These are phyloP conservation scores for Hermanozyma aechmeae DNA, from an alignment of 805 yeast genomes.

Conservation along the genomic window DNA sequence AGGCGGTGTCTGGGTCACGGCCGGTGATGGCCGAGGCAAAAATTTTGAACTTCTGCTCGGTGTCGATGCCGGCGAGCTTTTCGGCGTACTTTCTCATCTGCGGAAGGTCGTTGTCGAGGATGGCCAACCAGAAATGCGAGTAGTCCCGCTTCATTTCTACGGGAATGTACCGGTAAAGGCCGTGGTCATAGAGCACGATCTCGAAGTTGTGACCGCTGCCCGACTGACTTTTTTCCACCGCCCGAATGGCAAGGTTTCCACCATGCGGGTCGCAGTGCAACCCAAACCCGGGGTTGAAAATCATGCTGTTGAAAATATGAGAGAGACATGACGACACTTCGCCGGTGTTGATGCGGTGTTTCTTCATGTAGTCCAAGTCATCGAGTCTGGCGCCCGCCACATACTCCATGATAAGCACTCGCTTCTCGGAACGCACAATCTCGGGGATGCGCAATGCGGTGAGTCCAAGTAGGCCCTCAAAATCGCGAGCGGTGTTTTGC, in stretches of 20 bases:
- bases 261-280: conserved; percentile 98
- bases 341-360: conserved; percentile 57
- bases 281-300: conserved; percentile 84
- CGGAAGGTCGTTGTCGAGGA: conserved; percentile 59
- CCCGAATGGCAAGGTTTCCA: conserved; percentile 83
- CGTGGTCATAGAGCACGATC: conserved; percentile 89
- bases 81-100: conserved; percentile 68
- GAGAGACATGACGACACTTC: conserved; percentile 81
- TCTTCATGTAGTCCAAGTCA: conserved; percentile 53
- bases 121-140: conserved; percentile 87
- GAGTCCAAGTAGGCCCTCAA: conserved; percentile 39
- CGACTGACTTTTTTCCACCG: conserved; percentile 9
- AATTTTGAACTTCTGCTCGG: conserved; percentile 64
- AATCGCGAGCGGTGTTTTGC: conserved; percentile 55
- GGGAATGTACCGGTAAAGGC: conserved; percentile 80
- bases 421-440: conserved; percentile 51
- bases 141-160: conserved; percentile 69
- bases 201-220: conserved; percentile 68
- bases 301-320: conserved; percentile 90
- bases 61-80: conserved; percentile 67
- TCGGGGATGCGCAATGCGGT: conserved; percentile 81
- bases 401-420: conserved; percentile 84
- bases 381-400: conserved; percentile 79
- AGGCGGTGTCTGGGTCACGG: conserved; percentile 70
- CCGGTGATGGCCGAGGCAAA: conserved; percentile 95